phyloP scores from a whole-genome alignment of 176 grass and related monocot genomes.

The Echinochloa phyllopogon region DNA sequence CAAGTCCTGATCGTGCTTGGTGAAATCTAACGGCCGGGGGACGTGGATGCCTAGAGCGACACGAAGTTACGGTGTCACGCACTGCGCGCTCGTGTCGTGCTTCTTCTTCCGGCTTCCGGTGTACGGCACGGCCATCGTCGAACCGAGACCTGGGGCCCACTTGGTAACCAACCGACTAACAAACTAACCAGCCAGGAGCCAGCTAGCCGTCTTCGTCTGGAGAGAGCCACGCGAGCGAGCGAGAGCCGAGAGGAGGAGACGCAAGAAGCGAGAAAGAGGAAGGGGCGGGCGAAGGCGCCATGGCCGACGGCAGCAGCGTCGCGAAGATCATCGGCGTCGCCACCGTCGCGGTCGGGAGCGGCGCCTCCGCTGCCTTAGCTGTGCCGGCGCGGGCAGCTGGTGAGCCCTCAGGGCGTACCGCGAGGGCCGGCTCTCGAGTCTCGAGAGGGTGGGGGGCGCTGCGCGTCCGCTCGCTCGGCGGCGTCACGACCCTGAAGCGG shows the following conservation, averaged over 20 bases:
- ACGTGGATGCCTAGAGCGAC: too few species aligned
- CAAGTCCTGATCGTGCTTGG: too few species aligned
- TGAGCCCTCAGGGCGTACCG: background rate
- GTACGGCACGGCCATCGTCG: too few species aligned
- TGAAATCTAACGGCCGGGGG: too few species aligned
- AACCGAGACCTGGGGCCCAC: background rate
- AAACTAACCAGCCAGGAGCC: background rate
- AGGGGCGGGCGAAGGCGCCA: background rate
- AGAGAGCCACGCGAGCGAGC: slow-evolving; percentile 1
- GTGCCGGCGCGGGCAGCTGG: background rate
- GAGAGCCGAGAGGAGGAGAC: background rate
- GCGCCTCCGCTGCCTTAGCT: background rate
- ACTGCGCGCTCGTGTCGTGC: too few species aligned
- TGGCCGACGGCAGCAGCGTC: background rate
- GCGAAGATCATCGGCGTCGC: background rate
- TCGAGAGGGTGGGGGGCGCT: background rate
- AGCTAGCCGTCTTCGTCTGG: background rate
- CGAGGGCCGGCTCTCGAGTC: background rate
- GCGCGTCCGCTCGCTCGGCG: background rate
- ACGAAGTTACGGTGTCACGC: too few species aligned
- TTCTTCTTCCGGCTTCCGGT: too few species aligned
- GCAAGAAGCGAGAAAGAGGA: background rate
- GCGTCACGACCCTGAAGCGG: slow-evolving; percentile 15
- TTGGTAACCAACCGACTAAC: background rate
- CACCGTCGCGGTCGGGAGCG: background rate